Conservation (phyloP, 345 rosid species). For the Sisymbrium irio region DNA sequence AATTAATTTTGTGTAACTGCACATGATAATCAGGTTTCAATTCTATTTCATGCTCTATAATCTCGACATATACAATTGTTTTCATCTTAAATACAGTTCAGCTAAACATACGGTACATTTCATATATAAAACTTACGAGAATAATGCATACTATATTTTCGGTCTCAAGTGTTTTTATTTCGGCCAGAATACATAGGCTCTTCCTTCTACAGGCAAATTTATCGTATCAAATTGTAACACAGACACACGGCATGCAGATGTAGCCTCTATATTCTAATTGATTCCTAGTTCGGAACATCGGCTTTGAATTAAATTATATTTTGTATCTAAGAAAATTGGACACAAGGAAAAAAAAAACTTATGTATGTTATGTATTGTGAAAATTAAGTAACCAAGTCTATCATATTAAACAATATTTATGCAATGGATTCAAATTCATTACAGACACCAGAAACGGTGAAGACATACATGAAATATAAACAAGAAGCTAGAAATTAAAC, state of each 20-base stretch:
- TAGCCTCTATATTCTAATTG: background rate
- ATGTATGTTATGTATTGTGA: background rate
- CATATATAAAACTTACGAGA: background rate
- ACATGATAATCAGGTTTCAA: constrained; percentile 29
- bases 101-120: background rate
- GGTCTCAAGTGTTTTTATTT: background rate
- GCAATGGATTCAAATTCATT: background rate
- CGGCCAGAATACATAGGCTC: background rate
- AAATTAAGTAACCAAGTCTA: background rate
- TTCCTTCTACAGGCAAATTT: background rate
- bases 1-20: background rate
- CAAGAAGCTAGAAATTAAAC: background rate
- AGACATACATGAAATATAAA: background rate
- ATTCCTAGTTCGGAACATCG: constrained; percentile 9
- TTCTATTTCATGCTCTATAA: background rate
- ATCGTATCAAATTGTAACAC: background rate
- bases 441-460: background rate
- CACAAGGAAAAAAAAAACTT: background rate
- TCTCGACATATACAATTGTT: background rate
- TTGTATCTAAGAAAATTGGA: background rate
- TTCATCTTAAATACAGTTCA: background rate
- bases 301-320: background rate
- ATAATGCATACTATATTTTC: background rate
- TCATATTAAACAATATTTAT: background rate
- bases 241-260: background rate